Evolutionary conservation across 2,329 filamentous ascomycete genomes (phyloP), one percentile per base, ranked within the genome.

Genomic region (Bipolaris bicolor): DNA sequence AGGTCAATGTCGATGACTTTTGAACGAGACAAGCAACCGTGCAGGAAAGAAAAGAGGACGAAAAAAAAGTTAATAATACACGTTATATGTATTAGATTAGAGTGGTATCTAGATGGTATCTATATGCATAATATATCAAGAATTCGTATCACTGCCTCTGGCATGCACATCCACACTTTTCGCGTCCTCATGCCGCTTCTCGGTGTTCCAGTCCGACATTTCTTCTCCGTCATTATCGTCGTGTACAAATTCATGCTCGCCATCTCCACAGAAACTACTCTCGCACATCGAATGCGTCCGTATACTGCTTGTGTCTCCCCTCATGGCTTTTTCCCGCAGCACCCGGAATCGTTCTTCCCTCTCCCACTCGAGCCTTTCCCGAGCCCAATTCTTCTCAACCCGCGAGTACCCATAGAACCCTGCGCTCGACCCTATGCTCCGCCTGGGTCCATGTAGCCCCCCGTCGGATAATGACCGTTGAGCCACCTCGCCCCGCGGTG

Each of bases 321-420:
- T 46, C 31, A 10, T 34, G 26, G 34, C 16, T 34, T 40, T 55
- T n/a, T 45, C 34, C 20, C 49, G 48, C 46, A 63, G 15, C 11
- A 33, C 48, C 39, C 13, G 45, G 29, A 56, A 20, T 26, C 71
- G 57, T 41, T 70, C 75, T 52, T 69, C 65, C 53, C 70, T 69
- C 69, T 81, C 79, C 36, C 75, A 43, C 49, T 74, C 74, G 51
- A 81, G 56, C 50, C 79, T 64, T 53, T 71, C 64, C 26, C 75
- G 68, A 18, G 79, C 78, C 57, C 69, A 68, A 48, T 76, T 73
- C 5, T 68, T 70, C 26, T 75, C 75, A 16, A 68, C 34, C 10
- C 70, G 67, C 31, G 73, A 57, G 31, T 50, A 53, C 20, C 70
- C 67, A 33, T 60, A 59, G 20, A 26, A 55, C 37, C 71, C 73